phyloP scores from a whole-genome alignment of 225 moss, liverwort and hornwort species.

The Ulota crispa region DNA sequence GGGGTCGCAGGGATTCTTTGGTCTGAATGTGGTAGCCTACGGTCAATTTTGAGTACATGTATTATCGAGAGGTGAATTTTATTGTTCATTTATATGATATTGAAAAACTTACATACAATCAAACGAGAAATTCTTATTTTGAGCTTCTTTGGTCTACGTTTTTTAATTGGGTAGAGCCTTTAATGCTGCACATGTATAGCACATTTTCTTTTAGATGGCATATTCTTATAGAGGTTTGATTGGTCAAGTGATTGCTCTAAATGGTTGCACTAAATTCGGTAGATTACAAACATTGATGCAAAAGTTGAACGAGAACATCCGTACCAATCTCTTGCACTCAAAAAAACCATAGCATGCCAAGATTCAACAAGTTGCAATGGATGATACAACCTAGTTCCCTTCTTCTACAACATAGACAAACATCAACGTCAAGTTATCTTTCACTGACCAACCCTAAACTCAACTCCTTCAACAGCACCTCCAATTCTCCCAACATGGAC shows the following conservation, averaged over 20 bases:
- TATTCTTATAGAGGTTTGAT: not conserved
- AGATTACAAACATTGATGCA: not conserved
- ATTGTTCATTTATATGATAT: not conserved
- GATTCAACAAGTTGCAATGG: not conserved
- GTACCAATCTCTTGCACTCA: not conserved
- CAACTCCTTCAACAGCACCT: not conserved
- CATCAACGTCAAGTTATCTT: not conserved
- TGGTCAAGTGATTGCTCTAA: not conserved
- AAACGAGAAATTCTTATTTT: not conserved
- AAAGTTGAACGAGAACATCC: not conserved
- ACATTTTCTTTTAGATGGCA: not conserved
- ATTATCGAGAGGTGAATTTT: not conserved
- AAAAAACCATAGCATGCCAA: not conserved
- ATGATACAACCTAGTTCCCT: not conserved
- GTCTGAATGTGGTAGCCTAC: not conserved
- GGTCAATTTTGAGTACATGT: not conserved
- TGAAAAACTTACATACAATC: not conserved
- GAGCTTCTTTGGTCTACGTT: not conserved
- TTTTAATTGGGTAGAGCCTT: not conserved
- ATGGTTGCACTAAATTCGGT: not conserved
- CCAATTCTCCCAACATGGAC: not conserved
- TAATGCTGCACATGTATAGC: not conserved
- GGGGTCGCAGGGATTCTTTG: not conserved
- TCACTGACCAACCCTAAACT: not conserved
- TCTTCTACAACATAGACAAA: not conserved